These are phyloP conservation scores for Aspergillus transmontanensis DNA, from an alignment of 2,329 filamentous ascomycete genomes.

Conservation along the genomic window DNA sequence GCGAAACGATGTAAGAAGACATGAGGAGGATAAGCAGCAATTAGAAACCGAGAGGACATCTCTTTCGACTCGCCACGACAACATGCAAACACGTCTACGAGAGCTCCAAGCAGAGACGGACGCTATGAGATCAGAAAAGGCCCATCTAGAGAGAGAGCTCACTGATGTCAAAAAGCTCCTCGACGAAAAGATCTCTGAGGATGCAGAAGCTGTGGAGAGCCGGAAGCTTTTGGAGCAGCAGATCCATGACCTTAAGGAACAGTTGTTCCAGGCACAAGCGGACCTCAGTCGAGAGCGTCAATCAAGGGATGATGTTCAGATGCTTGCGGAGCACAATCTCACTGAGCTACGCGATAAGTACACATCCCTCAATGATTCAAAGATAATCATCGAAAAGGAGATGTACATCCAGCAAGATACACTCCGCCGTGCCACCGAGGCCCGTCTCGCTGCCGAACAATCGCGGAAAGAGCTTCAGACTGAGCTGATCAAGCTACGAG, in stretches of 20 bases:
- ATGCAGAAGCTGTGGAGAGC: constrained; percentile 80
- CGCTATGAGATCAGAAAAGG: constrained; percentile 80
- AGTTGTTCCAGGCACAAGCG: constrained; percentile 81
- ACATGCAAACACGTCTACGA: constrained; percentile 72
- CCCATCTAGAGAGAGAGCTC: constrained; percentile 83
- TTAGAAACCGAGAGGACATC: constrained; percentile 78
- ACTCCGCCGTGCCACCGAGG: constrained; percentile 80
- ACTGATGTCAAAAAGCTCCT: constrained; percentile 84
- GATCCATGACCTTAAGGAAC: constrained; percentile 80
- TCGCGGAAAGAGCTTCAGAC: constrained; percentile 87
- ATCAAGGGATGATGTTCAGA: constrained; percentile 88
- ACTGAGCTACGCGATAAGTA: constrained; percentile 81
- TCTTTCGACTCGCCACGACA: constrained; percentile 76
- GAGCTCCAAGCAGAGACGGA: constrained; percentile 87
- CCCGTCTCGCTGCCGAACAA: constrained; percentile 75
- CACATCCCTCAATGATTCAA: constrained; percentile 84
- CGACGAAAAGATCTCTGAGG: constrained; percentile 85
- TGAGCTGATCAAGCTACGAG: constrained; percentile 79
- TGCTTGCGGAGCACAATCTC: constrained; percentile 87
- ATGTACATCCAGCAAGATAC: constrained; percentile 95
- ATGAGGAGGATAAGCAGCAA: constrained; percentile 75
- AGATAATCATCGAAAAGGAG: constrained; percentile 97
- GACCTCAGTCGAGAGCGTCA: constrained; percentile 90
- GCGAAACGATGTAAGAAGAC: constrained; percentile 79
- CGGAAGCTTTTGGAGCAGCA: constrained; percentile 83